These are phyloP conservation scores for Polygonum maritimum DNA, from an alignment of 148 eudicot species.

Conservation along the genomic window DNA sequence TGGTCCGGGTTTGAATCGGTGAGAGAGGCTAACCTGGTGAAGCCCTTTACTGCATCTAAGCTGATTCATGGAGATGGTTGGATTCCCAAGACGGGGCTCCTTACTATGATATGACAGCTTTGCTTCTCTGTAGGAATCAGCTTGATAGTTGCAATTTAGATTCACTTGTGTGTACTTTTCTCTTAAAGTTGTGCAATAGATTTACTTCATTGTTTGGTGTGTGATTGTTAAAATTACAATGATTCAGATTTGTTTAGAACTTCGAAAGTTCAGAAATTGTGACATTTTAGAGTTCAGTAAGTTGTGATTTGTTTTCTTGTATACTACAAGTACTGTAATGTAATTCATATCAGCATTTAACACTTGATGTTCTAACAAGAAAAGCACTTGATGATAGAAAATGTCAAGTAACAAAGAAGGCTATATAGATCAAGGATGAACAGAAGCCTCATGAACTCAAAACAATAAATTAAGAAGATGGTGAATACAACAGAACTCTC, in stretches of 20 bases:
- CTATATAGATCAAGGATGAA: no score
- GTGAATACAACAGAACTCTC: no score
- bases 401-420: no score
- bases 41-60: constrained; percentile 17
- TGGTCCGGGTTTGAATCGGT: constrained; percentile 19
- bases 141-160: neutral
- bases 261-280: neutral
- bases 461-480: no score
- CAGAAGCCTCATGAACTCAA: no score
- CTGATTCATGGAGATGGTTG: constrained; percentile 19
- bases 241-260: neutral
- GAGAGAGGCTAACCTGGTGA: constrained; percentile 5
- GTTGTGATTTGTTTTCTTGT: neutral
- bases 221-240: neutral
- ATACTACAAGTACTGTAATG: no score
- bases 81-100: constrained; percentile 23
- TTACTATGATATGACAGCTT: constrained; percentile 13
- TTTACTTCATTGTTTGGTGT: neutral
- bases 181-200: no score
- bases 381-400: no score
- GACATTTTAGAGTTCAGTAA: neutral
- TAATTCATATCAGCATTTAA: no score
- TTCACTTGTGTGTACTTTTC: neutral
- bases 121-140: neutral
- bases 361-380: no score